These are phyloP conservation scores for Pichia insulana DNA, from an alignment of 805 yeast species.

Conservation along the genomic window DNA sequence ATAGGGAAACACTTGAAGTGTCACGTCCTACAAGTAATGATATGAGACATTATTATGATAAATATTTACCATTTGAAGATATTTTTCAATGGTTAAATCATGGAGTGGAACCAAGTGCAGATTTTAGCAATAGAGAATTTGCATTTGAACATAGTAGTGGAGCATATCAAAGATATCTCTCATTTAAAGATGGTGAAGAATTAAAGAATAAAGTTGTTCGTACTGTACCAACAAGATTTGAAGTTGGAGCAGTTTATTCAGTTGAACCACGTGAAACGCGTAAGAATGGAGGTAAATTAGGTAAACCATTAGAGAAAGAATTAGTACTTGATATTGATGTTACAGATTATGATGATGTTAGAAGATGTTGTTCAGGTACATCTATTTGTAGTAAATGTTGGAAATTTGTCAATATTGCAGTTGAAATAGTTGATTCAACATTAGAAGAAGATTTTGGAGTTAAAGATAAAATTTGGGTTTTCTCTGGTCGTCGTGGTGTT, in stretches of 20 bases:
- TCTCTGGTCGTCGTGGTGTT: conserved; percentile 97
- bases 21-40: conserved; percentile 27
- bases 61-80: conserved; percentile 65
- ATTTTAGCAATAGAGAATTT: conserved; percentile 84
- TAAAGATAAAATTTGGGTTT: conserved; percentile 83
- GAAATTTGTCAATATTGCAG: conserved; percentile 83
- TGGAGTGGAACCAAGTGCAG: conserved; percentile 62
- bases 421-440: conserved; percentile 62
- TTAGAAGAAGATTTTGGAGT: conserved; percentile 86
- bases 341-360: conserved; percentile 88
- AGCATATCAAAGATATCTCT: conserved; percentile 83
- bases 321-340: conserved; percentile 94
- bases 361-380: conserved; percentile 89
- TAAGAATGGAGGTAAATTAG: conserved; percentile 52
- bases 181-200: conserved; percentile 57
- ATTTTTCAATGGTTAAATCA: conserved; percentile 89
- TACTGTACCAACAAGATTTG: conserved; percentile 83
- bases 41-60: conserved; percentile 62
- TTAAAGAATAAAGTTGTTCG: conserved; percentile 69
- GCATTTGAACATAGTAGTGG: conserved; percentile 87
- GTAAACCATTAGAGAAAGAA: conserved; percentile 79
- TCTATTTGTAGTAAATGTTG: conserved; percentile 84
- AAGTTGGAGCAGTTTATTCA: conserved; percentile 86
- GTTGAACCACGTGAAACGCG: conserved; percentile 75
- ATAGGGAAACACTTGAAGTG: background rate